Evolutionary conservation across 2,329 filamentous ascomycete species (phyloP), one percentile per base, ranked within the genome.

Genomic region (Rhinocladiella mackenziei): DNA sequence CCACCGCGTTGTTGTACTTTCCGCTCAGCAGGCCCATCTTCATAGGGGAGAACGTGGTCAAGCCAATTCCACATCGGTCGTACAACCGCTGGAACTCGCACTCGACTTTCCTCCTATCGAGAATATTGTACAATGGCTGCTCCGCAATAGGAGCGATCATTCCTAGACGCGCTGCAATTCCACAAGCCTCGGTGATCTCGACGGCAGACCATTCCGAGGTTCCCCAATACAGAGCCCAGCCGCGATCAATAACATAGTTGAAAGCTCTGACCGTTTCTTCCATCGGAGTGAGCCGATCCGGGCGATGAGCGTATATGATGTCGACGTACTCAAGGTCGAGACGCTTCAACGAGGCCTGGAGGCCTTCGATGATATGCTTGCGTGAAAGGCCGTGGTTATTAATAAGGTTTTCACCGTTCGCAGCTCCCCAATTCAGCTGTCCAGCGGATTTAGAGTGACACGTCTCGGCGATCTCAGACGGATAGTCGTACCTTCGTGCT

Each of bases 261-360:
- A 86, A 85, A 30, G 80, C 80, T 31, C 81, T 76, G 28, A 86
- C 81, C 0, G 74, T 81, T 68, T 86, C 82, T 62, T 84, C 80
- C 66, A 86, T 84, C 1, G 81, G 82, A 0, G 81, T 85, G 30
- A 72, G 59, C 86, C 83, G 1, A 81, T 26, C 23, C 23, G 23
- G 79, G 10, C 81, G 73, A 65, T 86, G 82, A 10, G 81, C 81
- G 60, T 82, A 84, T 56, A 86, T 71, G 38, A 85, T 68, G 59
- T 86, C 83, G 20, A 86, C 81, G 58, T 86, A 86, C 18, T 76
- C 74, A 43, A 78, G 73, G 54, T 82, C 69, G 42, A 85, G 68
- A 17, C 81, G 74, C 56, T 77, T 65, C 22, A 86, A 70, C 5
- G 76, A 76, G n/a, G 70, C 71, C 30, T 76, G 68, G 42, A 78